Evolutionary conservation across 106 monocot species (phyloP), one percentile per base, ranked within the genome.

Genomic region (Acorus gramineus): DNA sequence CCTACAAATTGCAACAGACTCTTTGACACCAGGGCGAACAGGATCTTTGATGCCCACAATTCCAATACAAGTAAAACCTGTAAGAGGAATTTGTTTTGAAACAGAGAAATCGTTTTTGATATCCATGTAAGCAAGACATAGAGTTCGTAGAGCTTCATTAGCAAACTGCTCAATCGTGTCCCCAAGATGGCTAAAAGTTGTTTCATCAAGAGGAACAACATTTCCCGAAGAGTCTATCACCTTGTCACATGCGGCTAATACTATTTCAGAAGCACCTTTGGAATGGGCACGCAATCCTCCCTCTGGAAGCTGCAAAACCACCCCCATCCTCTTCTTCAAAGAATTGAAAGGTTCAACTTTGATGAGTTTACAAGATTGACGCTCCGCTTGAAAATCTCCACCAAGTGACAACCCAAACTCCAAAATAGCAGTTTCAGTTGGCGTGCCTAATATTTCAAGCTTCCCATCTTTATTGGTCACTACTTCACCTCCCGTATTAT

Each of bases 41-140:
- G 88, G 88, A 66, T 88, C 88, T 78, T 88, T 88, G 52, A 88
- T 88, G 56, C 84, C 88, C 45, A 88, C 81, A 49, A 88, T 84
- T 46, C 84, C 84, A 76, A 88, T 84, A 60, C 84, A 88, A 50
- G 81, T 88, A 59, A 71, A 88, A 9, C 84, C 88, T 14, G 69
- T 48, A 58, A 50, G 2, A 46, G 88, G 78, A 49, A 88, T 84
- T 56, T 69, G 65, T 11, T 71, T 50, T 11, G 81, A 52, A 51
- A 46, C 70, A 56, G 78, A 71, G 56, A 84, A 88, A 47, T 49
- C 57, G 50, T 64, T 62, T 14, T 74, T 72, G 11, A 84, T 7
- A 14, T 88, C 88, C 66, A 75, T 73, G 66, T 84, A 88, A n/a
- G 80, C 88, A 72, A 88, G 73, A 67, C 88, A 88, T 13, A 88